phyloP scores from a whole-genome alignment of 1,139 yeast genomes.

The Tardiomyces digboiensis region DNA sequence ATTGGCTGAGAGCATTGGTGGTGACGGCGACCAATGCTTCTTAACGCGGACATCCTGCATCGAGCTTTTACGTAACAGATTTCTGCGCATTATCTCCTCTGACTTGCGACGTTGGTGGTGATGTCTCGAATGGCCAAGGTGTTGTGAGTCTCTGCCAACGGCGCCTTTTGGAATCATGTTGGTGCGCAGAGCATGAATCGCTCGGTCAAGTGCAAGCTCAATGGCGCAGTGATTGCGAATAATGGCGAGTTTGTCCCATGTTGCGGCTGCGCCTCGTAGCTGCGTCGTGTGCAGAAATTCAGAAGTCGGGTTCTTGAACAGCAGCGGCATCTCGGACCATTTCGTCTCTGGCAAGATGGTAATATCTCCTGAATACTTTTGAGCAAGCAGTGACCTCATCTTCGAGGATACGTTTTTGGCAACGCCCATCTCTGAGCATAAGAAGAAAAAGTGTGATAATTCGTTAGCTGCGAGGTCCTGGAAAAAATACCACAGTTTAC shows the following conservation, averaged over 20 bases:
- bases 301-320: conserved; percentile 73
- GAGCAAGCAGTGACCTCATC: conserved; percentile 65
- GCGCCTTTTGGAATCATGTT: conserved; percentile 39
- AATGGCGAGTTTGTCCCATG: conserved; percentile 86
- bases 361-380: conserved; percentile 87
- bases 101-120: not conserved
- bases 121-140: not conserved
- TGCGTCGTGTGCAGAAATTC: conserved; percentile 63
- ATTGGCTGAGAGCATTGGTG: not conserved
- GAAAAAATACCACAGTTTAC: conserved; percentile 42
- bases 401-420: conserved; percentile 66
- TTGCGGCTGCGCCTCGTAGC: conserved; percentile 78
- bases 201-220: conserved; percentile 78
- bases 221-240: conserved; percentile 84
- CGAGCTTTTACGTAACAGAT: not conserved
- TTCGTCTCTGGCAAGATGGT: conserved; percentile 77
- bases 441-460: conserved; percentile 63
- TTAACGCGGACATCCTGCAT: not conserved
- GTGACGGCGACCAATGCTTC: not conserved
- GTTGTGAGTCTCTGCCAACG: not conserved
- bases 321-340: conserved; percentile 46
- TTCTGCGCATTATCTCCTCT: not conserved
- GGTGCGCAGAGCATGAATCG: conserved; percentile 60
- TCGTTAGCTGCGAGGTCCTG: conserved; percentile 42
- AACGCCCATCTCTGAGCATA: conserved; percentile 67